phyloP scores from a whole-genome alignment of 352 stramenopile genomes.

The Peronosclerospora sorghi region DNA sequence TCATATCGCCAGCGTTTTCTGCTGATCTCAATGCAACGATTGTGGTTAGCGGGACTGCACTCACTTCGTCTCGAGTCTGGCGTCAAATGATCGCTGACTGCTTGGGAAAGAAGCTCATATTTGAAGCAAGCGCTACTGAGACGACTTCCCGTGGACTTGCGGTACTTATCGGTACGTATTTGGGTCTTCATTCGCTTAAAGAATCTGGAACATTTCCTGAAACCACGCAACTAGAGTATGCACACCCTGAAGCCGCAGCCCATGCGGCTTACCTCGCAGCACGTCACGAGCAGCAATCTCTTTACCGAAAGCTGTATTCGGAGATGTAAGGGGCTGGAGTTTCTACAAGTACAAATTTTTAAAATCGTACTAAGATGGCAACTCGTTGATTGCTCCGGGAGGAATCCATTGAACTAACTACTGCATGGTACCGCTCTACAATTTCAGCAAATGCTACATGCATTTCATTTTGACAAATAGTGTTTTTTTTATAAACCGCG shows the following conservation, averaged over 20 bases:
- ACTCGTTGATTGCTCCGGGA: too few relatives aligned
- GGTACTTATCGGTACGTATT: slow-evolving; percentile 50
- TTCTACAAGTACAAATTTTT: slow-evolving; percentile 3
- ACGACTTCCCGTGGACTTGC: slow-evolving; percentile 80
- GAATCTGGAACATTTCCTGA: slow-evolving; percentile 21
- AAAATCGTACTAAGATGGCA: too few relatives aligned
- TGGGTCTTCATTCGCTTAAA: slow-evolving; percentile 43
- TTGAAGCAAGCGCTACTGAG: slow-evolving; percentile 53
- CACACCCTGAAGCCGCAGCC: slow-evolving; percentile 30
- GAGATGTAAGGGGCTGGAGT: slow-evolving; percentile 6
- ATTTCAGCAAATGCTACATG: background rate
- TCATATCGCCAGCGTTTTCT: slow-evolving; percentile 18
- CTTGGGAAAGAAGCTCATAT: slow-evolving; percentile 57
- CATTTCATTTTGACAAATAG: too few relatives aligned
- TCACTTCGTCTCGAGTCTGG: slow-evolving; percentile 72
- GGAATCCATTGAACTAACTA: too few relatives aligned
- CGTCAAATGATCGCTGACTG: slow-evolving; percentile 82
- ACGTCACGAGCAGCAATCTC: slow-evolving; percentile 51
- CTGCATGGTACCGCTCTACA: slow-evolving; percentile 1
- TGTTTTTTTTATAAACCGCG: too few relatives aligned
- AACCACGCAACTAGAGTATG: slow-evolving; percentile 17
- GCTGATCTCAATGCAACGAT: slow-evolving; percentile 41
- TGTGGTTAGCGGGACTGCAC: slow-evolving; percentile 70
- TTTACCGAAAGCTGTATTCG: slow-evolving; percentile 65
- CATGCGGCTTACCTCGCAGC: slow-evolving; percentile 55